Percentiles rank a stretch among this genome's conserved stretches.
Conservation (phyloP, 768 basidiomycete species). For the Sistotremastrum suecicum region DNA sequence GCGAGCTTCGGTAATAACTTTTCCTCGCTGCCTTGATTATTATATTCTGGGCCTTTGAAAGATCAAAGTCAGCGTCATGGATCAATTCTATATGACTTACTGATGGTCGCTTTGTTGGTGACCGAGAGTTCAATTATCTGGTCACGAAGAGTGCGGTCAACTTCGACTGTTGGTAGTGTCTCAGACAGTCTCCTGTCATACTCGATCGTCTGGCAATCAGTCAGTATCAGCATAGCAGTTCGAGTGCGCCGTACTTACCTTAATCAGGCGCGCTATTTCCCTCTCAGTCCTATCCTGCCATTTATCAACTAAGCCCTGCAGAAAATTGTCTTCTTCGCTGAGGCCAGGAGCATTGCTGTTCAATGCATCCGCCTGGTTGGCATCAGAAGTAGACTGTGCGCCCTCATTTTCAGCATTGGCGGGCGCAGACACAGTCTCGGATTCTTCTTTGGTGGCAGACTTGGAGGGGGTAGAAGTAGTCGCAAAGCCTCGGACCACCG, state of each 20-base stretch:
- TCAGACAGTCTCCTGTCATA: conserved; percentile 64
- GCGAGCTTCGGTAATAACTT: conserved; percentile 59
- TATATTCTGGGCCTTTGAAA: too few species aligned
- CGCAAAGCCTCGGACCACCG: conserved; percentile 43
- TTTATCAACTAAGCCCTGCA: conserved; percentile 68
- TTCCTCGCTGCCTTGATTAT: conserved; percentile 21
- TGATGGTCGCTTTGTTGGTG: conserved; percentile 3
- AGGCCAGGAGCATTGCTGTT: background rate
- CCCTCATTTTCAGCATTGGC: conserved; percentile 14
- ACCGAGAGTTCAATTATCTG: conserved; percentile 41
- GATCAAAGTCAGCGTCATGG: too few species aligned
- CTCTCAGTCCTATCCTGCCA: conserved; percentile 81
- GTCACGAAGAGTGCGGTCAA: conserved; percentile 45
- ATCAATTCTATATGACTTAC: conserved; percentile 1
- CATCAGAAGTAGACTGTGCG: conserved; percentile 6
- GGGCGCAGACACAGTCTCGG: conserved; percentile 1
- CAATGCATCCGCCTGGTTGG: conserved; percentile 18
- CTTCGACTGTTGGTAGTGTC: conserved; percentile 42
- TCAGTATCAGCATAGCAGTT: background rate
- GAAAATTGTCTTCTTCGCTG: conserved; percentile 26
- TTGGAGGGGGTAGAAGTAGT: conserved; percentile 1
- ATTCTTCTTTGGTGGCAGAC: conserved; percentile 1
- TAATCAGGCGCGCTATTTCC: conserved; percentile 57
- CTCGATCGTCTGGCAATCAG: conserved; percentile 51
- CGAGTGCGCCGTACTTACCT: conserved; percentile 30